phyloP scores from a whole-genome alignment of 2,329 filamentous ascomycete species.

The Phyllosticta capitalensis region DNA sequence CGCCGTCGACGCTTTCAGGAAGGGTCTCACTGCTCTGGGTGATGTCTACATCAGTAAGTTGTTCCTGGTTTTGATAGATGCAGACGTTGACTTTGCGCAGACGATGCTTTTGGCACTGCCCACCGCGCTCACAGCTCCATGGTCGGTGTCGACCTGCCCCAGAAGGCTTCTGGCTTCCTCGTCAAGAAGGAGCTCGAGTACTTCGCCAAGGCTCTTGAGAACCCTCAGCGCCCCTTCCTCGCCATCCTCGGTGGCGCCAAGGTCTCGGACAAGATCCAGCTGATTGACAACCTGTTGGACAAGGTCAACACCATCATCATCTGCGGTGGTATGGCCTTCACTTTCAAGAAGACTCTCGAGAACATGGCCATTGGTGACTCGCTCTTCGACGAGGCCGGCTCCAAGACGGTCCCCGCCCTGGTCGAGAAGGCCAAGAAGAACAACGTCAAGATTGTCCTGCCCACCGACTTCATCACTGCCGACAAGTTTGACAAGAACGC shows the following conservation, averaged over 20 bases:
- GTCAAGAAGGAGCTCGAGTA: slow-evolving; percentile 99
- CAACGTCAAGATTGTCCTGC: slow-evolving; percentile 89
- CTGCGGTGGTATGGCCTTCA: slow-evolving; percentile 98
- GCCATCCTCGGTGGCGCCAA: slow-evolving; percentile 97
- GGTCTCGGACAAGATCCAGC: slow-evolving; percentile 98
- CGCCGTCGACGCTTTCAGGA: slow-evolving; percentile 86
- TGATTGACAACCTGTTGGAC: slow-evolving; percentile 96
- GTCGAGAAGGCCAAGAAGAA: slow-evolving; percentile 95
- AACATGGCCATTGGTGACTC: slow-evolving; percentile 79
- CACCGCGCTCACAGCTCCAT: slow-evolving; percentile 99
- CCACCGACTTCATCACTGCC: slow-evolving; percentile 89
- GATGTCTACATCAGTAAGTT: slow-evolving; percentile 90
- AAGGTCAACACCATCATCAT: slow-evolving; percentile 97
- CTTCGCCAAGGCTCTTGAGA: slow-evolving; percentile 94
- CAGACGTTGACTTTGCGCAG: slow-evolving; percentile 36
- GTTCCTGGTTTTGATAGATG: background rate
- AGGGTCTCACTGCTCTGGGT: slow-evolving; percentile 85
- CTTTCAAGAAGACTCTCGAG: slow-evolving; percentile 99
- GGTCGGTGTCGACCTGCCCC: slow-evolving; percentile 90
- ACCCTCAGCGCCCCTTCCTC: slow-evolving; percentile 88
- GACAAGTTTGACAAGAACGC: slow-evolving; percentile 91
- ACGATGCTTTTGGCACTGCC: slow-evolving; percentile 96
- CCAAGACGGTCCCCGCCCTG: slow-evolving; percentile 80
- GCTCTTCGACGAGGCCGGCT: slow-evolving; percentile 86
- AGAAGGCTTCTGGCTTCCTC: slow-evolving; percentile 96